phyloP scores from a whole-genome alignment of 2,329 filamentous ascomycete genomes.

The Pseudocercospora cruenta region DNA sequence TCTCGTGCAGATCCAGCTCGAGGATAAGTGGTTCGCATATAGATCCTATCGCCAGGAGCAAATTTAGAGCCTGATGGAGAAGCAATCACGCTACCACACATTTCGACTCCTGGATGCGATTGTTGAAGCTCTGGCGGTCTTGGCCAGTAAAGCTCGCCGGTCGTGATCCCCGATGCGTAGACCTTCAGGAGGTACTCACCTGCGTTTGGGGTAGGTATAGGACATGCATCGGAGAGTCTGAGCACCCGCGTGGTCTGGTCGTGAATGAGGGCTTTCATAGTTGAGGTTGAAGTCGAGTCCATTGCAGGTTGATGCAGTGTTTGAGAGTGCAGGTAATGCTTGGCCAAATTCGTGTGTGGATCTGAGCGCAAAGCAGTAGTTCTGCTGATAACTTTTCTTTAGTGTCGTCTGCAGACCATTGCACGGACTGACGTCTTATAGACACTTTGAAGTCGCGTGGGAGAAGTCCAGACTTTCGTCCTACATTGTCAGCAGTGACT shows the following conservation, averaged over 20 bases:
- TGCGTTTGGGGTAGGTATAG: not conserved
- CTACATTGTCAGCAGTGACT: not conserved
- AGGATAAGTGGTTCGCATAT: constrained; percentile 1
- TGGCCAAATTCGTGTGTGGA: too few relatives aligned
- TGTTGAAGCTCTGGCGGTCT: not conserved
- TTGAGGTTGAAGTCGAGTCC: not conserved
- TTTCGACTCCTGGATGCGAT: constrained; percentile 7
- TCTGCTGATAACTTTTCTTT: too few relatives aligned
- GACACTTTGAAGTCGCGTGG: too few relatives aligned
- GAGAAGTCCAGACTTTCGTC: too few relatives aligned
- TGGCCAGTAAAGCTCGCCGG: constrained; percentile 6
- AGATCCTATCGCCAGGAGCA: constrained; percentile 1
- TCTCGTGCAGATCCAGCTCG: constrained; percentile 4
- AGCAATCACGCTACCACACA: not conserved
- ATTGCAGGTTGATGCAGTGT: too few relatives aligned
- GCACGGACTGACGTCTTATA: too few relatives aligned
- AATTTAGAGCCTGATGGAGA: not conserved
- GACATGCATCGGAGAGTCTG: not conserved
- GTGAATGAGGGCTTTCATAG: constrained; percentile 7
- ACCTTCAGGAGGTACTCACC: constrained; percentile 6
- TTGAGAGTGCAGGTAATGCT: too few relatives aligned
- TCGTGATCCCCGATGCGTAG: not conserved
- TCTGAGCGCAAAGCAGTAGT: too few relatives aligned
- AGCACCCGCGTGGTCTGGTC: constrained; percentile 3
- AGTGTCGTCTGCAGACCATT: too few relatives aligned